phyloP scores from a whole-genome alignment of 495 filamentous ascomycete species.

The Xylaria bambusicola region DNA sequence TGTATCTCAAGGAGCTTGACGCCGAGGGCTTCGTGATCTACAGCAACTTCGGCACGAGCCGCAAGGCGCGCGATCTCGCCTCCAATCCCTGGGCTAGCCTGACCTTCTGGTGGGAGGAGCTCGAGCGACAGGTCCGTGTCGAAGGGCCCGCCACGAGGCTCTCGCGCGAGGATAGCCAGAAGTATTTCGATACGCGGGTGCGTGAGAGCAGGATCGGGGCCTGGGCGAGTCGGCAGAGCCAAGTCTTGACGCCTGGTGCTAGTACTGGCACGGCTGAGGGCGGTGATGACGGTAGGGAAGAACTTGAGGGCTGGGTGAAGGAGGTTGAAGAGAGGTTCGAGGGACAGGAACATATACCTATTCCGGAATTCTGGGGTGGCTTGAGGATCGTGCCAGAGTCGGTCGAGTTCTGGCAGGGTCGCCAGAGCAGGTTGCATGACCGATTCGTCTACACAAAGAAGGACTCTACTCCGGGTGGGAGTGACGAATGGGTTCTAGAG shows the following conservation, averaged over 20 bases:
- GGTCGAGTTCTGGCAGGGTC: conserved; percentile 94
- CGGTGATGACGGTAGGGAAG: conserved; percentile 60
- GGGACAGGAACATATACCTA: conserved; percentile 73
- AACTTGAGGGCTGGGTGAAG: conserved; percentile 68
- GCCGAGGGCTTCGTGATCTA: conserved; percentile 78
- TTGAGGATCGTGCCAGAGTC: conserved; percentile 80
- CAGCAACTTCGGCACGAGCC: conserved; percentile 81
- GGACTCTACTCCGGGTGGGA: conserved; percentile 33
- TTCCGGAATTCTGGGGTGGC: conserved; percentile 95
- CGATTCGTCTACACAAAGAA: conserved; percentile 80
- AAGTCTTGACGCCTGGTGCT: conserved; percentile 56
- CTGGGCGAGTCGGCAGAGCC: conserved; percentile 90
- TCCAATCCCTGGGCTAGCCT: conserved; percentile 68
- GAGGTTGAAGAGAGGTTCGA: conserved; percentile 74
- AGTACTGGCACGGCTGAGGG: conserved; percentile 36
- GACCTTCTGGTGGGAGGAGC: conserved; percentile 73
- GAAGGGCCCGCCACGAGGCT: conserved; percentile 74
- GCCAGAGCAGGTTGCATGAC: conserved; percentile 86
- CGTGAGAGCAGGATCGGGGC: conserved; percentile 83
- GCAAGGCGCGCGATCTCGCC: conserved; percentile 66
- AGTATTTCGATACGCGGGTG: conserved; percentile 82
- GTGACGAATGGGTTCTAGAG: conserved; percentile 57
- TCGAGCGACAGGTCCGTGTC: conserved; percentile 84
- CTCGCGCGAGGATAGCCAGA: conserved; percentile 71
- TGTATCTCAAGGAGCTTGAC: conserved; percentile 90